phyloP scores from a whole-genome alignment of 228 moss, liverwort and hornwort species.

The Sphagnum magellanicum region DNA sequence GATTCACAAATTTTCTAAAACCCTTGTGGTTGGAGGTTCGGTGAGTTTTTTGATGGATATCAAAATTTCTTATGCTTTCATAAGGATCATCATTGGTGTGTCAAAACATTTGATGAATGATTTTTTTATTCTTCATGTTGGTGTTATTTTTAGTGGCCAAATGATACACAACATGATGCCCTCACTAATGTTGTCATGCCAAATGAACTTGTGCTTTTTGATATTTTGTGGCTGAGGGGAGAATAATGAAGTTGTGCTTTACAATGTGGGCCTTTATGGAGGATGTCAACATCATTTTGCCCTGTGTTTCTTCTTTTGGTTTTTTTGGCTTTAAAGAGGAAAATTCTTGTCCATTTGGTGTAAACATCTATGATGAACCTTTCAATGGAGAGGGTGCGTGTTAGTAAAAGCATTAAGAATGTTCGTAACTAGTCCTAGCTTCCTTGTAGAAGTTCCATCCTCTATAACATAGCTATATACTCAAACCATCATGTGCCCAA shows the following conservation, averaged over 20 bases:
- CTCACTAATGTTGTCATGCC: not conserved
- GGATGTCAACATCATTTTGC: too few species aligned
- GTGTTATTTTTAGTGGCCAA: constrained; percentile 5
- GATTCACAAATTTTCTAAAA: not conserved
- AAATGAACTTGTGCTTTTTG: not conserved
- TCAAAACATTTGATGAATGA: not conserved
- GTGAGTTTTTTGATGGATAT: not conserved
- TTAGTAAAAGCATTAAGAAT: constrained; percentile 32
- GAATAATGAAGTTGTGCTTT: too few species aligned
- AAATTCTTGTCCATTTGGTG: not conserved
- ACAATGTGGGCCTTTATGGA: too few species aligned
- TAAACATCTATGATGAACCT: not conserved
- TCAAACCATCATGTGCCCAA: constrained; percentile 51
- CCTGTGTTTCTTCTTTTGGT: not conserved
- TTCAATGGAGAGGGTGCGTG: constrained; percentile 20
- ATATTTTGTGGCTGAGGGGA: not conserved
- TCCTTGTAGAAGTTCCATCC: constrained; percentile 34
- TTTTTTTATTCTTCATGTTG: constrained; percentile 1
- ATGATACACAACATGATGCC: constrained; percentile 3
- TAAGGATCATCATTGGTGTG: not conserved
- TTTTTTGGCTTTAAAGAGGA: not conserved
- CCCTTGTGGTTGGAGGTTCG: not conserved
- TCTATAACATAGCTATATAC: constrained; percentile 41
- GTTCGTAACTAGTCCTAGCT: constrained; percentile 31
- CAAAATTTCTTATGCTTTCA: not conserved